Evolutionary conservation across 768 basidiomycete species (phyloP), one percentile per base, ranked within the genome.

Genomic region (Zangia roseola): DNA sequence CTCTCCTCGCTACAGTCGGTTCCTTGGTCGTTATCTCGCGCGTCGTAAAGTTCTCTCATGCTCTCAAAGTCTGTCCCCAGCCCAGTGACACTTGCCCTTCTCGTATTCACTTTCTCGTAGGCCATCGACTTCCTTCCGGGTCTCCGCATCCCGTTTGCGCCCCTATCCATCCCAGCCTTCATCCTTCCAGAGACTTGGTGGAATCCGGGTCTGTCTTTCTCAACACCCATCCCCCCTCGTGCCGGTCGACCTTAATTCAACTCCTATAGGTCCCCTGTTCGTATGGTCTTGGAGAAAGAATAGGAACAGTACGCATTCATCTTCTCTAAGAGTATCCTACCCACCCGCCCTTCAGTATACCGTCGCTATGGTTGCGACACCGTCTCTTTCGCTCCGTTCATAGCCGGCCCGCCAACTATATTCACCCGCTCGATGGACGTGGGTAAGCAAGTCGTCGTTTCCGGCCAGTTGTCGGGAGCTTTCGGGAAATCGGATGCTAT

Each of bases 381-480:
- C 6, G 52, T 63, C 26, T 63, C 57, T 13, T 28, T 65, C 10
- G 33, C 57, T 3, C 63, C 52, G 0, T 65, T 63, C 45, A n/a
- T 60, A 26, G 25, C 19, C 17, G 61, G 54, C 7, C 12, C 41
- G 14, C 57, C 63, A 21, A 19, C 47, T 12, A 47, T 59, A 39
- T 65, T 56, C 19, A 65, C 61, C 1, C 63, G 47, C 20, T 60
- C 52, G 19, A 30, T 63, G 50, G 47, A 57, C 34, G 57, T 65
- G 6, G 39, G 42, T 12, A 63, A 41, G 37, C 62, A 54, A 33
- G 30, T 65, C 8, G 53, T 62, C 21, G 43, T 50, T 3, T 16
- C 37, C 1, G 57, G 62, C 19, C 60, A 65, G 7, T 53, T 13
- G 16, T 50, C 53, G 1, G 60, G 53, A 21, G 46, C 43, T 4